Evolutionary conservation across 1,139 yeast species (phyloP).

Genomic region (Tardiomyces digboiensis): DNA sequence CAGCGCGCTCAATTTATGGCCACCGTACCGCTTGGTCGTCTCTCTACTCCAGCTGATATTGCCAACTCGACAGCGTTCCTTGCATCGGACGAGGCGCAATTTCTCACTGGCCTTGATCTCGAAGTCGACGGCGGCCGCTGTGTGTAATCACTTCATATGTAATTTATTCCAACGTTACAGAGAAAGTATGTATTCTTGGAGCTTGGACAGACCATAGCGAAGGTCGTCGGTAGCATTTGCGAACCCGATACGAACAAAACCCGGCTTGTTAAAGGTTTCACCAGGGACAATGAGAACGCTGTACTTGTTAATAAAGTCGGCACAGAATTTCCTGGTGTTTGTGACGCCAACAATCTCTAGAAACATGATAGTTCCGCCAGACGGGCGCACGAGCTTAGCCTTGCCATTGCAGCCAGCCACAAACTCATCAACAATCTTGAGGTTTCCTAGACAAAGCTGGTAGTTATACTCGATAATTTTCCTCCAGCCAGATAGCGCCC

Average conservation of each 20-base stretch:
- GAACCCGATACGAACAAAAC: conserved; percentile 41
- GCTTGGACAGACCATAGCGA: conserved; percentile 19
- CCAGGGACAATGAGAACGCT: conserved; percentile 42
- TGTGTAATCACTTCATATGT: too few relatives aligned
- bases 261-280: conserved; percentile 36
- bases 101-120: conserved; percentile 6
- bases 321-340: conserved; percentile 31
- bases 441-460: conserved; percentile 30
- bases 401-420: conserved; percentile 26
- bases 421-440: conserved; percentile 30
- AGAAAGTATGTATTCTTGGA: conserved; percentile 10
- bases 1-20: conserved; percentile 8
- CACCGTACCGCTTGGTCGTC: conserved; percentile 6
- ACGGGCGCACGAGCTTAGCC: conserved; percentile 36
- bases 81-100: conserved; percentile 7
- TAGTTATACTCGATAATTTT: conserved; percentile 30
- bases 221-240: conserved; percentile 37
- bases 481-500: conserved; percentile 32
- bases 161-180: not conserved
- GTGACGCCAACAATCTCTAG: conserved; percentile 25
- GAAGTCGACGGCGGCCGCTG: conserved; percentile 10
- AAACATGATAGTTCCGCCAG: conserved; percentile 43
- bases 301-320: conserved; percentile 29
- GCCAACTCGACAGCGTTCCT: conserved; percentile 8
- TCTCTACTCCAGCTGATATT: conserved; percentile 6